A percentile compares a stretch with the other conserved stretches of the same genome.
Evolutionary conservation across 169 alveolate species (phyloP).

Genomic region (Eimeria tenella): DNA sequence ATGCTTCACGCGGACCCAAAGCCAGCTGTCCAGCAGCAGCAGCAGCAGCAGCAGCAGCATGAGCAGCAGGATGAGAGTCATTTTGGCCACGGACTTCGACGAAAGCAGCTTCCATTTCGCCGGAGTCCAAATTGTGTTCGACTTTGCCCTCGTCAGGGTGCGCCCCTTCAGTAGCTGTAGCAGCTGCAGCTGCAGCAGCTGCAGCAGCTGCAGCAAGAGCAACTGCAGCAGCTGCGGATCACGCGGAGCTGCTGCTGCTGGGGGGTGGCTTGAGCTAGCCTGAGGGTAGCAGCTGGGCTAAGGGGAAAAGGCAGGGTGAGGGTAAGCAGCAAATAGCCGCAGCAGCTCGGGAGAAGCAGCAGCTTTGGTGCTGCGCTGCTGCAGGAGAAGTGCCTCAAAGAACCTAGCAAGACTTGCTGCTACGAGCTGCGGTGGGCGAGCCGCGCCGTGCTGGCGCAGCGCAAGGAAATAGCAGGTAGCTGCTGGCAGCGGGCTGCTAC

Average conservation of each 20-base stretch:
- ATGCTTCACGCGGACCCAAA: slow-evolving; percentile 22
- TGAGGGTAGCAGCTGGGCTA: too few species aligned
- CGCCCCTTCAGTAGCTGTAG: background rate
- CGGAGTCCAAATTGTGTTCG: slow-evolving; percentile 93
- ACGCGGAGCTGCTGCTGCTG: too few species aligned
- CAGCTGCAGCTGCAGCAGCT: background rate
- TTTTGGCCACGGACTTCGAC: slow-evolving; percentile 98
- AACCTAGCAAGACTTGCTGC: slow-evolving; percentile 22
- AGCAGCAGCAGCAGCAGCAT: background rate
- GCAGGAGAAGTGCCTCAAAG: slow-evolving; percentile 53
- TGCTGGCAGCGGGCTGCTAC: background rate
- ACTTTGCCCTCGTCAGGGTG: slow-evolving; percentile 97
- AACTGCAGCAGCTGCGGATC: background rate
- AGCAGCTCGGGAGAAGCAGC: too few species aligned
- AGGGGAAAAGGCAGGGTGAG: too few species aligned
- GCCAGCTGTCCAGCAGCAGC: slow-evolving; percentile 18
- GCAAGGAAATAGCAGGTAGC: slow-evolving; percentile 44
- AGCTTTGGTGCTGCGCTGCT: too few species aligned
- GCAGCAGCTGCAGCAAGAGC: background rate
- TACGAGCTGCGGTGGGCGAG: slow-evolving; percentile 61
- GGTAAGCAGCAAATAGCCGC: too few species aligned
- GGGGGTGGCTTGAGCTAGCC: too few species aligned
- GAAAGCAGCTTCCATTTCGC: slow-evolving; percentile 99
- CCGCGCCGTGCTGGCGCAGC: slow-evolving; percentile 55
- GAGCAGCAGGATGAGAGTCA: slow-evolving; percentile 80